Evolutionary conservation across 2,329 filamentous ascomycete species (phyloP).

Genomic region (Colletotrichum tropicicola): DNA sequence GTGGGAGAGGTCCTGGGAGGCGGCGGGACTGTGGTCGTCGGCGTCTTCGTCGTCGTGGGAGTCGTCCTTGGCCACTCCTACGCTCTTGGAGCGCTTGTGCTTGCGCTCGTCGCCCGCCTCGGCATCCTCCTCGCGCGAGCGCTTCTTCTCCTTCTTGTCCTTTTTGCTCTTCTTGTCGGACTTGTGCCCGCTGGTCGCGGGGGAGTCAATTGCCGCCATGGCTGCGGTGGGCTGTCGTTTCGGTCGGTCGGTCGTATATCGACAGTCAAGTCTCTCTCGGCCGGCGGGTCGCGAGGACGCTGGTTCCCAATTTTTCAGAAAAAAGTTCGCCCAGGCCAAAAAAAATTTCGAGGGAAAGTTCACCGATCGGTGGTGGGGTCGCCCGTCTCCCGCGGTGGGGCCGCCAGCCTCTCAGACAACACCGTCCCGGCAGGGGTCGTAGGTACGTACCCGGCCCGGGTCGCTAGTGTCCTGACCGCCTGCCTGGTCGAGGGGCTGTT

Average conservation of each 20-base stretch:
- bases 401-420: slow-evolving; percentile 24
- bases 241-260: too few relatives aligned
- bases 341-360: slow-evolving; percentile 29
- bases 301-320: slow-evolving; percentile 10
- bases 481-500: too few relatives aligned
- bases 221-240: slow-evolving; percentile 23
- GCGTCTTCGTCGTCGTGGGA: slow-evolving; percentile 38
- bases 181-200: slow-evolving; percentile 40
- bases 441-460: slow-evolving; percentile 18
- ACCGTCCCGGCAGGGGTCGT: slow-evolving; percentile 6
- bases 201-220: slow-evolving; percentile 45
- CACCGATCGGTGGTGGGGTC: slow-evolving; percentile 30
- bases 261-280: too few relatives aligned
- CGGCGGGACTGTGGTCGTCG: not conserved
- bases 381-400: slow-evolving; percentile 22
- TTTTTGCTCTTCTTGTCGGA: slow-evolving; percentile 51
- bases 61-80: slow-evolving; percentile 30
- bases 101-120: slow-evolving; percentile 51
- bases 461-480: not conserved
- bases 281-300: slow-evolving; percentile 28
- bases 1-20: slow-evolving; percentile 24
- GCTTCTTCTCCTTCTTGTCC: slow-evolving; percentile 52
- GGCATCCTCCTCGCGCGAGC: slow-evolving; percentile 52
- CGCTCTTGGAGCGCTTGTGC: slow-evolving; percentile 60
- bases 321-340: not conserved